Base-by-base conservation (phyloP, 2,329 filamentous ascomycete genomes). In the Parastagonospora avenae region DNA sequence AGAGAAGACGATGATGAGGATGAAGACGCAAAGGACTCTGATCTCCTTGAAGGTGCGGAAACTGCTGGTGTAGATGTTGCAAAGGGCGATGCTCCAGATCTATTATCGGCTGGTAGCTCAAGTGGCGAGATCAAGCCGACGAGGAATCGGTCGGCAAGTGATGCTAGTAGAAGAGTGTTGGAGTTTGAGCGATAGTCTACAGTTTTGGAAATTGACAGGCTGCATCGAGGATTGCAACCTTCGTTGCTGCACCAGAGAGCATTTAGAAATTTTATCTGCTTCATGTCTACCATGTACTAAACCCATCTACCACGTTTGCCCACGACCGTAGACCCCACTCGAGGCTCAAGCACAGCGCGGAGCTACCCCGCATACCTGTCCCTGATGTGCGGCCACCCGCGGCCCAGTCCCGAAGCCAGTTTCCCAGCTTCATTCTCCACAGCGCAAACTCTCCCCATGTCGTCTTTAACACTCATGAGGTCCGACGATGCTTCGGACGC, bases 1-100 rank as follows among this genome's bases (percentile, higher is more conserved):
- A 80, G 87, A 64, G 79, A 78, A 56, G 73, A 77, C 1, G 82
- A 83, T 0, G 83, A 86, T 0, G 88, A 91, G 1, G 87, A 90
- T 0, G 85, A 87, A 1, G 84, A 67, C 33, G 70, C 67, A 1
- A 71, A 71, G 45, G 75, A 77, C 50, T 50, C 72, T 9, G 79
- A 81, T 66, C 54, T 82, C n/a, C 67, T 82, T 1, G 77, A 80
- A 43, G 78, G 77, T 1, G 78, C 78, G 4, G 79, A 82, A 52
- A 79, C 79, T 24, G 76, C 74, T 48, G 78, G 72, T 33, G 75
- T 78, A 31, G 66, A 70, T 51, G 42, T 66, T 46, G 48, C 62
- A 39, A 64, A 70, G 42, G 63, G 58, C 6, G 57, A 59, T 39
- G 54, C 53, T 4, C 48, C 51, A 14, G 55, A 59, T 10, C 41